Evolutionary conservation across 441 rosid species (phyloP).

Genomic region (Syzygium syzygioides): DNA sequence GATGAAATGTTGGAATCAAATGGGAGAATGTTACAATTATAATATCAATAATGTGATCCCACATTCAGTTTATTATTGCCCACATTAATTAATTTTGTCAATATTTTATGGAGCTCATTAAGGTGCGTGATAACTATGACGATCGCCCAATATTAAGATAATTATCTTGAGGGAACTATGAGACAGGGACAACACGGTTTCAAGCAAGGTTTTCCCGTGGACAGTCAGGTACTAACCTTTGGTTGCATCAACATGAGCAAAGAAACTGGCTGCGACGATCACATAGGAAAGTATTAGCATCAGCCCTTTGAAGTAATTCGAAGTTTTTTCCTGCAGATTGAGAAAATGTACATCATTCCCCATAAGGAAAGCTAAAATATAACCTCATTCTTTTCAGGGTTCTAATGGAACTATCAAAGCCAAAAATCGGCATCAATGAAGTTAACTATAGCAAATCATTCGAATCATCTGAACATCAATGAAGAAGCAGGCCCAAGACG

Average conservation of each 20-base stretch:
- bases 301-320: slow-evolving; percentile 92
- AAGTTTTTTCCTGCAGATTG: slow-evolving; percentile 75
- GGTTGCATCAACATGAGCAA: slow-evolving; percentile 73
- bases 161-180: no score
- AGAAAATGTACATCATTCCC: neutral
- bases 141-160: no score
- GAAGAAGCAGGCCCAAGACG: no score
- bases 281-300: slow-evolving; percentile 95
- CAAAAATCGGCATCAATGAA: neutral
- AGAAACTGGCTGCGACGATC: slow-evolving; percentile 96
- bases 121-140: no score
- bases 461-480: neutral
- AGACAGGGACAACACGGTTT: neutral
- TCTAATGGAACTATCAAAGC: neutral
- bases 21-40: no score
- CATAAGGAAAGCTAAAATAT: neutral
- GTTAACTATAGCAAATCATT: neutral
- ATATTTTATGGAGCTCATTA: no score
- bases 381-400: neutral
- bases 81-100: no score
- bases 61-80: no score
- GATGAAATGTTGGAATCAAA: no score
- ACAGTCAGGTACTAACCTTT: slow-evolving; percentile 13
- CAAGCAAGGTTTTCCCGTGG: neutral
- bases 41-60: no score